Evolutionary conservation across 331 rosid genomes (phyloP), one percentile per base, ranked within the genome.

Genomic region (Pyracantha coccinea): DNA sequence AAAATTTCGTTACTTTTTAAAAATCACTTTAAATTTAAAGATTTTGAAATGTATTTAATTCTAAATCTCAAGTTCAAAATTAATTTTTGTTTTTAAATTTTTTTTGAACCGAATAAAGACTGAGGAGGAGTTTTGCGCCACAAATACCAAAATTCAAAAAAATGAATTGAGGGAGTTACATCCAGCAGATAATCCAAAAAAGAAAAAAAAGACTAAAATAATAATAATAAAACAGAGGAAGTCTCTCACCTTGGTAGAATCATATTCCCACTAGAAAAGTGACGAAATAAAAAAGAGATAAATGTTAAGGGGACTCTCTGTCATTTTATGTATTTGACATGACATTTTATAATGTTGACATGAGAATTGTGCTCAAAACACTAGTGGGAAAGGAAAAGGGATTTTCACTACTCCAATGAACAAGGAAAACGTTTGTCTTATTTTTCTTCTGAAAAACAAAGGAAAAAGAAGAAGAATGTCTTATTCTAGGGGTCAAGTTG

Each of bases 241-340:
- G 29, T 9, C 15, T 4, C 35, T 31, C 52, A 66, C 78, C 83
- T 84, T 32, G 85, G 78, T 75, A 77, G 81, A 87, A 87, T 87
- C 67, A 76, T 86, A 85, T 82, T 82, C 86, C 81, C 41, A 77
- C 78, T 28, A 25, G 19, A 16, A 14, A 23, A 67, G 5, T 8
- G 21, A 28, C 19, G 0, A n/a, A 57, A 28, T 73, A 66, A 16
- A 61, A 72, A 53, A 24, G 12, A 61, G 23, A 16, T 33, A 45
- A 23, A 81, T 47, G 68, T 17, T 52, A 38, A 12, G 20, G 23
- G 0, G 13, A 35, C 1, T 9, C 0, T 35, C 4, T 0, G 4
- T 0, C 44, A 35, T 0, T 35, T 35, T 8, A 35, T 35, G 13
- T 0, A 35, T 2, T 35, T 35, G 8, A 4, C 44, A 35, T 35